These are phyloP conservation scores for Astraeus odoratus DNA, from an alignment of 768 basidiomycete genomes.

Conservation along the genomic window DNA sequence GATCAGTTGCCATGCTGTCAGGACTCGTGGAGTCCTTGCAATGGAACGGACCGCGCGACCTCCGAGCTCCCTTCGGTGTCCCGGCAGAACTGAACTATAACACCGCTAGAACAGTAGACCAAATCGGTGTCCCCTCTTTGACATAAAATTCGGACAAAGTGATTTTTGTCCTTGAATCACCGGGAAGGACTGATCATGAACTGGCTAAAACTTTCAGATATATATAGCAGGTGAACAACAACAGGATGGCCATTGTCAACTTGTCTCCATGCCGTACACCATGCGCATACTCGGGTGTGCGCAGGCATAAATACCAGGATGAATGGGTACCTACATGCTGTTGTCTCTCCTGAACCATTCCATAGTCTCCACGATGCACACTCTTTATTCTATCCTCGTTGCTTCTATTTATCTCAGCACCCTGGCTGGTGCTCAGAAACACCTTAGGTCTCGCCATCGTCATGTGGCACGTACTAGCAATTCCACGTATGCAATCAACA, in stretches of 20 bases:
- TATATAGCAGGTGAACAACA: too few species aligned
- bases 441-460: conserved; percentile 24
- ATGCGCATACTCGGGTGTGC: not conserved
- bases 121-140: too few species aligned
- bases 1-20: too few species aligned
- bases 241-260: not conserved
- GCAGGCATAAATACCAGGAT: not conserved
- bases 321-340: not conserved
- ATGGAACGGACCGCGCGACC: too few species aligned
- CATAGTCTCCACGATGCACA: conserved; percentile 21
- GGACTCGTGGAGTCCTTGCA: too few species aligned
- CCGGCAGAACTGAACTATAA: too few species aligned
- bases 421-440: conserved; percentile 30
- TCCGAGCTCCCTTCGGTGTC: too few species aligned
- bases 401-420: conserved; percentile 27
- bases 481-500: conserved; percentile 12
- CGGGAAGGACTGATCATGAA: too few species aligned
- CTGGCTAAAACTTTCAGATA: too few species aligned
- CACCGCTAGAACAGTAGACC: too few species aligned
- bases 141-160: too few species aligned
- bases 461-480: conserved; percentile 17
- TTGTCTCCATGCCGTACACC: not conserved
- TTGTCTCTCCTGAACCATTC: not conserved
- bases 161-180: too few species aligned
- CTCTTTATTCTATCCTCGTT: conserved; percentile 27